Conservation (phyloP, 75 land plant species). For the Pinus albicaulis region DNA sequence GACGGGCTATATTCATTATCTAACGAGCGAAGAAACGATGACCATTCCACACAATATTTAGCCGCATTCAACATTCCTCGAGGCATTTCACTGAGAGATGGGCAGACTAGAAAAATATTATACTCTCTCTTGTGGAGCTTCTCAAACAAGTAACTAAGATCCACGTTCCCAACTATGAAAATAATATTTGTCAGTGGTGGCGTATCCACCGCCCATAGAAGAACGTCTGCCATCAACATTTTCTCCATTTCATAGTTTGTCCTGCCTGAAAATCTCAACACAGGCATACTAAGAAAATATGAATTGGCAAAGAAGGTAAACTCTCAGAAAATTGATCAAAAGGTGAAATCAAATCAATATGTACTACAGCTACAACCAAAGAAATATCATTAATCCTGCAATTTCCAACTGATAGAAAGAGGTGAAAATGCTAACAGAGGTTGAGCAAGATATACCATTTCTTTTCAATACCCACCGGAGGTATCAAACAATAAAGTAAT, state of each 20-base stretch:
- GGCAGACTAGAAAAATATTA: constrained; percentile 4
- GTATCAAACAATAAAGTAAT: too few species aligned
- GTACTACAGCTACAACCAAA: too few species aligned
- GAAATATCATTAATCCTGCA: too few species aligned
- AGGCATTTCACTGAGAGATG: neutral
- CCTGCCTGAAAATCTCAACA: neutral
- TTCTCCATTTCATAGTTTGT: neutral
- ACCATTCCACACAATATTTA: neutral
- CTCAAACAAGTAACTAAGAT: neutral
- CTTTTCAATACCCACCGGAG: too few species aligned
- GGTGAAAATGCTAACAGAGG: too few species aligned
- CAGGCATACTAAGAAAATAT: neutral
- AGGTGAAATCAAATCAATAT: too few species aligned
- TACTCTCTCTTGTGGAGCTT: neutral
- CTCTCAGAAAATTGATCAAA: too few species aligned
- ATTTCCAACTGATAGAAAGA: too few species aligned
- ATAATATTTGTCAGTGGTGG: neutral
- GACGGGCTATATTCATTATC: neutral
- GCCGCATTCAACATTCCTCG: neutral
- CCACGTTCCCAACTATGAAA: neutral
- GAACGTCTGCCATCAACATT: constrained; percentile 3
- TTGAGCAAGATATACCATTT: too few species aligned
- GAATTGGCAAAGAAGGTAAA: too few species aligned
- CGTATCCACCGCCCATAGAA: constrained; percentile 6
- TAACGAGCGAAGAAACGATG: neutral